These are phyloP conservation scores for Diaporthe caulivora DNA, from an alignment of 2,329 filamentous ascomycete genomes.

Conservation along the genomic window DNA sequence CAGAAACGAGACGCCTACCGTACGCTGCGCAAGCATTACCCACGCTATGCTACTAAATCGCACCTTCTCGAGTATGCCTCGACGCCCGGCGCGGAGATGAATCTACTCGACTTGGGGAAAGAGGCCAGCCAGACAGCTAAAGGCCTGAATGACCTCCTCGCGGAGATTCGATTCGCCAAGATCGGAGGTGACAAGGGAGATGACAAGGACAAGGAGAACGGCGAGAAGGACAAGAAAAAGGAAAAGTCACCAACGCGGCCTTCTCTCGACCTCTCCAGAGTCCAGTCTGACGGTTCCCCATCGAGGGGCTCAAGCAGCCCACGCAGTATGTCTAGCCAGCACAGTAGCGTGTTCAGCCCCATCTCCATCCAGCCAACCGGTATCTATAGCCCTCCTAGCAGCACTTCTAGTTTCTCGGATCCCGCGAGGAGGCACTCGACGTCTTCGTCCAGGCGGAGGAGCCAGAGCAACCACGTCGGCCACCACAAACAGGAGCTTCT, in stretches of 20 bases:
- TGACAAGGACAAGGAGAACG: constrained; percentile 3
- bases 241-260: constrained; percentile 3
- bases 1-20: constrained; percentile 14
- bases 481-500: constrained; percentile 7
- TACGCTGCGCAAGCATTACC: constrained; percentile 2
- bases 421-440: constrained; percentile 9
- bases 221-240: neutral
- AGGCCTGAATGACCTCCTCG: constrained; percentile 28
- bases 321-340: constrained; percentile 17
- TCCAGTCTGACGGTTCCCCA: neutral
- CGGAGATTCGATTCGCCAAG: constrained; percentile 34
- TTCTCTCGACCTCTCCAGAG: neutral
- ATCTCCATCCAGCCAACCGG: neutral
- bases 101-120: constrained; percentile 32
- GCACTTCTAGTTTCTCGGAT: neutral
- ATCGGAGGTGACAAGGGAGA: constrained; percentile 21
- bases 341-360: constrained; percentile 14
- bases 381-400: constrained; percentile 21
- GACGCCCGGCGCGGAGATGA: constrained; percentile 31
- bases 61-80: constrained; percentile 11
- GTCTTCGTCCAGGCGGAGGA: constrained; percentile 1
- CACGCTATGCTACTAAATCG: neutral
- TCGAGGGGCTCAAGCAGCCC: constrained; percentile 20
- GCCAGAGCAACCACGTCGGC: constrained; percentile 4
- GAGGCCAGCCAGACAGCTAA: constrained; percentile 33